A percentile compares a stretch with the other conserved stretches of the same genome.
Evolutionary conservation across 2,329 filamentous ascomycete genomes (phyloP).

Genomic region (Tolypocladium paradoxum): DNA sequence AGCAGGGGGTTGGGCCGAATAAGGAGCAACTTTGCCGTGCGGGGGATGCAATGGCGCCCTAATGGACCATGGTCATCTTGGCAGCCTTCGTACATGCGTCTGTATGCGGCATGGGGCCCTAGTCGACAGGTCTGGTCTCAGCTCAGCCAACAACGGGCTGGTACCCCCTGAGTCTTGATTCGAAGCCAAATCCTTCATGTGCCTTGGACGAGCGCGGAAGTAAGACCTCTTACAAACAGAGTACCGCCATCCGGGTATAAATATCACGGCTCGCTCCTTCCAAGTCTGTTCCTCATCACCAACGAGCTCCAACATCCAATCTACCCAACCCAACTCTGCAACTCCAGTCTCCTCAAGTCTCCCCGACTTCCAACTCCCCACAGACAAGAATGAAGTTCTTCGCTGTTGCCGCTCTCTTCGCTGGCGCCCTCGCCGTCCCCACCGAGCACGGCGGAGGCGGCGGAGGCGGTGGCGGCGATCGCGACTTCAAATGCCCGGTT

Average conservation of each 20-base stretch:
- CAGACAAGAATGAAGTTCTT: conserved; percentile 11
- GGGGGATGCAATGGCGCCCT: neutral
- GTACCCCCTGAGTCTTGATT: neutral
- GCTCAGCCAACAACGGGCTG: neutral
- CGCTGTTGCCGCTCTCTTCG: conserved; percentile 6
- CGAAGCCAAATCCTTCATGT: neutral
- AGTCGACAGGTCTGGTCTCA: neutral
- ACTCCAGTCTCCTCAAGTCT: neutral
- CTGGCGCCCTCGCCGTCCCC: conserved; percentile 7
- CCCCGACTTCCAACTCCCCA: neutral
- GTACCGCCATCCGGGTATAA: neutral
- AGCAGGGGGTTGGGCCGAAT: neutral
- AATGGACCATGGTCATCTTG: neutral
- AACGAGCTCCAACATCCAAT: neutral
- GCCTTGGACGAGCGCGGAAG: neutral
- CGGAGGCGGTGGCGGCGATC: neutral
- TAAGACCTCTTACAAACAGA: neutral
- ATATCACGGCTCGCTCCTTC: neutral
- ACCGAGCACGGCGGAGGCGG: neutral
- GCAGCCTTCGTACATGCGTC: neutral
- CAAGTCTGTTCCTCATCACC: neutral
- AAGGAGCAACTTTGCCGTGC: neutral
- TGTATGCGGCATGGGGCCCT: neutral
- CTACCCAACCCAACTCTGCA: neutral
- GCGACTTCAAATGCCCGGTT: neutral